phyloP scores from a whole-genome alignment of 164 flowering plant species.

The Cinnamomum chago region DNA sequence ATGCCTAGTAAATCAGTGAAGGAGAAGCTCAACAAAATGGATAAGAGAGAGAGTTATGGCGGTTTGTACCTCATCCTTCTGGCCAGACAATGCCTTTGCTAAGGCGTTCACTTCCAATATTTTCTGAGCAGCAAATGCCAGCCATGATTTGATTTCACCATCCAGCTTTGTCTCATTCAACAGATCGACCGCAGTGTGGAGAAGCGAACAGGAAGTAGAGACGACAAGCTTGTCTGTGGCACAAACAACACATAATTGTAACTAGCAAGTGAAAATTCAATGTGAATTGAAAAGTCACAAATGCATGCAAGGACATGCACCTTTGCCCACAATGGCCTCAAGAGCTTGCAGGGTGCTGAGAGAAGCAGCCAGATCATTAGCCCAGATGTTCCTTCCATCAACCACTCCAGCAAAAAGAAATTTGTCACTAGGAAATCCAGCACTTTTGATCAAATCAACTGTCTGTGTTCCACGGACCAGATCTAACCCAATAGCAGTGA shows the following conservation, averaged over 20 bases:
- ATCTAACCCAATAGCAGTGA: slow-evolving; percentile 56
- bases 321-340: slow-evolving; percentile 80
- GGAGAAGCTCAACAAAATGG: not conserved
- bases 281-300: not conserved
- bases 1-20: not conserved
- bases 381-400: slow-evolving; percentile 99
- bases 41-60: slow-evolving; percentile 11
- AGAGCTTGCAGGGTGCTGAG: slow-evolving; percentile 50
- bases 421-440: slow-evolving; percentile 67
- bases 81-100: slow-evolving; percentile 79
- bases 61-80: slow-evolving; percentile 75
- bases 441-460: slow-evolving; percentile 49
- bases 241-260: not conserved
- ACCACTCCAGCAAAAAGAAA: slow-evolving; percentile 90
- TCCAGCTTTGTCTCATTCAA: slow-evolving; percentile 81
- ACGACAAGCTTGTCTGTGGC: slow-evolving; percentile 76
- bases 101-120: slow-evolving; percentile 88
- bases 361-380: slow-evolving; percentile 81
- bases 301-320: slow-evolving; percentile 25
- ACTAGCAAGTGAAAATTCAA: not conserved
- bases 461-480: slow-evolving; percentile 59
- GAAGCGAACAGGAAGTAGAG: slow-evolving; percentile 94
- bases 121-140: slow-evolving; percentile 95
- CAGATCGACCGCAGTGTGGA: slow-evolving; percentile 93
- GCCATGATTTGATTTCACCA: slow-evolving; percentile 83